Evolutionary conservation across 2,329 filamentous ascomycete species (phyloP), one percentile per base, ranked within the genome.

Genomic region (Onygenales sp.): DNA sequence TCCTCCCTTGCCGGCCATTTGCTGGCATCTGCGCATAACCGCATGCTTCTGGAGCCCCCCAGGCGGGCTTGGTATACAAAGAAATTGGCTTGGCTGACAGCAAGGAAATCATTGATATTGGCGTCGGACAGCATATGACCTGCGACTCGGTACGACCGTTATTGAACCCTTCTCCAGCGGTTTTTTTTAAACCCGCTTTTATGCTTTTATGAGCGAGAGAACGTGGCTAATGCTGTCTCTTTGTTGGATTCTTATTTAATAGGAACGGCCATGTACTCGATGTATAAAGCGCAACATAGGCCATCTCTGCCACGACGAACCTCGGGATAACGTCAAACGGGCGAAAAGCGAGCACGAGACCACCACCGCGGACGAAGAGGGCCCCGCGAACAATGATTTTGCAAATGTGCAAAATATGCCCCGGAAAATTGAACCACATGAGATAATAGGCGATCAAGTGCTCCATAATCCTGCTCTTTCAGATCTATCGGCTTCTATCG

Each of bases 271-370:
- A 66, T 98, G 93, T 80, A 92, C 89, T 65, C 83, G 93, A 74
- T 98, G 93, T 78, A 89, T 97, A 74, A 98, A 97, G 76, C 86
- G 93, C 67, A 95, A 95, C 75, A 98, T 98, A 71, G 93, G 92
- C 64, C 93, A 98, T 73, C 80, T 98, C 61, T 98, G 93, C 73
- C 93, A 96, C 75, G 93, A 98, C 73, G 93, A 97, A 73, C 92
- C 91, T 61, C 85, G 92, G 71, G 92, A 98, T 66, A 78, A 84
- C 61, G 82, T 85, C 56, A 95, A 93, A 73, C 92, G 91, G 72
- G 74, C 80, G 63, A 95, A 92, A 74, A 80, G 76, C 67, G 77
- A 82, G 61, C 75, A 76, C 58, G 79, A 76, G 57, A 72, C 78
- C 56, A 76, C 81, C 51, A 73, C 75, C 43, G 77, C 78, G 54